These are phyloP conservation scores for Triticum timopheevii DNA, from an alignment of 176 grass and related monocot genomes.

Conservation along the genomic window DNA sequence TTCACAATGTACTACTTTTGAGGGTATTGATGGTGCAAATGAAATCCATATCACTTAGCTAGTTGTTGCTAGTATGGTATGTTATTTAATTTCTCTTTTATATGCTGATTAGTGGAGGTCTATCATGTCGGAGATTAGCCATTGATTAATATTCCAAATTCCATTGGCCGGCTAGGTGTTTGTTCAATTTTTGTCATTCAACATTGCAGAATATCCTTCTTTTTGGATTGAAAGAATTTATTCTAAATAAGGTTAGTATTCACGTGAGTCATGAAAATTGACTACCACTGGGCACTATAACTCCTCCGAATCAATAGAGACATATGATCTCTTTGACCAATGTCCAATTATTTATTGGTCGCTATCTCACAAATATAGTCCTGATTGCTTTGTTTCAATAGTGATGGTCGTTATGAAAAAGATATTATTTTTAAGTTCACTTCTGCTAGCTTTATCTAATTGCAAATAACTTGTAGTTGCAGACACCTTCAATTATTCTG, in stretches of 20 bases:
- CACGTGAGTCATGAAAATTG: slow-evolving; percentile 17
- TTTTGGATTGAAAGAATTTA: not conserved
- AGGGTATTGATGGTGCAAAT: not conserved
- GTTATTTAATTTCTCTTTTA: not conserved
- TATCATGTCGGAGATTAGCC: not conserved
- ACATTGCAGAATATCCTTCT: not conserved
- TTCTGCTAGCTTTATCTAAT: not conserved
- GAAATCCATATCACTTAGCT: not conserved
- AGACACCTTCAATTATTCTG: slow-evolving; percentile 15
- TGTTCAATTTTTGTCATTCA: not conserved
- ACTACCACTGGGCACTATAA: not conserved
- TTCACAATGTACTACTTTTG: not conserved
- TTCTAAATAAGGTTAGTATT: slow-evolving; percentile 22
- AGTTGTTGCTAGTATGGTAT: not conserved
- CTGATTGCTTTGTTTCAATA: not conserved
- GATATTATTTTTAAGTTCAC: slow-evolving; percentile 7
- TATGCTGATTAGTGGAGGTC: not conserved
- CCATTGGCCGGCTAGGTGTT: not conserved
- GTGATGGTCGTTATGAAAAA: not conserved
- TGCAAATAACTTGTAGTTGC: not conserved
- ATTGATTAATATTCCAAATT: slow-evolving; percentile 4
- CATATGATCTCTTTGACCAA: not conserved
- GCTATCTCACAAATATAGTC: not conserved
- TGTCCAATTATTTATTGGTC: not conserved
- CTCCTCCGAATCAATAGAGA: not conserved